Evolutionary conservation across 2,329 filamentous ascomycete species (phyloP).

Genomic region (Colletotrichum trifolii): DNA sequence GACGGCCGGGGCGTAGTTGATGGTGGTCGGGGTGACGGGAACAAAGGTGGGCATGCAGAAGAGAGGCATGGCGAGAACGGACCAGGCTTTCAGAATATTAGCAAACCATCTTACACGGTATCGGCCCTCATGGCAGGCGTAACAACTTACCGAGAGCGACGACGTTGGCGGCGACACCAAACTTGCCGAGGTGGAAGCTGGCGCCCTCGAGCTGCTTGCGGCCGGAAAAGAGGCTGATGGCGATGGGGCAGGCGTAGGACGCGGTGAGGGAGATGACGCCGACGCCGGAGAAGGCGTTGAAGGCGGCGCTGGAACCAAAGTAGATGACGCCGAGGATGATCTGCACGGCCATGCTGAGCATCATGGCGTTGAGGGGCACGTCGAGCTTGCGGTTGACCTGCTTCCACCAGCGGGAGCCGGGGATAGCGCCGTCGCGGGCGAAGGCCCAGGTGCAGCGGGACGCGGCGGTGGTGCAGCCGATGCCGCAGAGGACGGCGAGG

Average conservation of each 20-base stretch:
- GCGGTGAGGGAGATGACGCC: slow-evolving; percentile 77
- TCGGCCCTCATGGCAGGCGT: too few relatives aligned
- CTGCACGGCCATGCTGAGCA: slow-evolving; percentile 75
- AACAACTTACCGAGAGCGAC: slow-evolving; percentile 65
- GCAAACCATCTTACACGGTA: slow-evolving; percentile 24
- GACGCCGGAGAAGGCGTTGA: slow-evolving; percentile 77
- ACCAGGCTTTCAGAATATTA: slow-evolving; percentile 66
- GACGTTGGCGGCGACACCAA: slow-evolving; percentile 72
- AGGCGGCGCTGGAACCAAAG: slow-evolving; percentile 76
- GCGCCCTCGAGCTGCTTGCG: slow-evolving; percentile 68
- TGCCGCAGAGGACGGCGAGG: slow-evolving; percentile 73
- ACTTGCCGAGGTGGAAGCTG: slow-evolving; percentile 69
- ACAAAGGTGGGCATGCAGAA: slow-evolving; percentile 78
- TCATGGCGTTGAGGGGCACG: slow-evolving; percentile 77
- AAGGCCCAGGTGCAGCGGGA: slow-evolving; percentile 78
- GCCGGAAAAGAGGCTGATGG: slow-evolving; percentile 70
- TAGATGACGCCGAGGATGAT: slow-evolving; percentile 74
- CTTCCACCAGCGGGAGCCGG: slow-evolving; percentile 70
- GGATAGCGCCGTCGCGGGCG: slow-evolving; percentile 76
- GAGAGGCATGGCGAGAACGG: slow-evolving; percentile 73
- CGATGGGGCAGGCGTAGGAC: slow-evolving; percentile 75
- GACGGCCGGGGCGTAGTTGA: slow-evolving; percentile 83
- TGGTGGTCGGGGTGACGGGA: slow-evolving; percentile 67
- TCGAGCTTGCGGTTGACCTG: slow-evolving; percentile 70
- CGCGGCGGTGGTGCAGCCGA: slow-evolving; percentile 75